These are phyloP conservation scores for Mortierella alpina DNA, from an alignment of 192 early-diverging fungal species.

Conservation along the genomic window DNA sequence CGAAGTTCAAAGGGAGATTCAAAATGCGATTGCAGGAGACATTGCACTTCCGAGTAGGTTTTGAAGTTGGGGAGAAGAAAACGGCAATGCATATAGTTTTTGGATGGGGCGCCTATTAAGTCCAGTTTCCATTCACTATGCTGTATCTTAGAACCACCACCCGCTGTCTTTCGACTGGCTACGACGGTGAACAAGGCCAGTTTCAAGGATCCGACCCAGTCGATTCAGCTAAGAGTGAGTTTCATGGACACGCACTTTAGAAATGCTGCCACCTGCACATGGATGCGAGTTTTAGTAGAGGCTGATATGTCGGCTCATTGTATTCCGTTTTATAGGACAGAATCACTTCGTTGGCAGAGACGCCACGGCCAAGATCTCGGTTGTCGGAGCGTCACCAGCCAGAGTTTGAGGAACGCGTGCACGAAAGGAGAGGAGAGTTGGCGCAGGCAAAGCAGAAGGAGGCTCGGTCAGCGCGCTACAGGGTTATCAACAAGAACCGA, in stretches of 20 bases:
- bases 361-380: slow-evolving; percentile 18
- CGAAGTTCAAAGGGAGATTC: slow-evolving; percentile 8
- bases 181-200: slow-evolving; percentile 74
- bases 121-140: background rate
- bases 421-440: slow-evolving; percentile 18
- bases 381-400: slow-evolving; percentile 10
- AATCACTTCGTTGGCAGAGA: slow-evolving; percentile 35
- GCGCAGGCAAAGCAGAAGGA: slow-evolving; percentile 23
- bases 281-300: too few relatives aligned
- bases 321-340: slow-evolving; percentile 20
- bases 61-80: background rate
- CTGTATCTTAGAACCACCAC: slow-evolving; percentile 15
- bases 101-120: background rate
- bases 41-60: slow-evolving; percentile 13
- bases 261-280: too few relatives aligned
- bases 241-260: background rate
- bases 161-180: slow-evolving; percentile 71
- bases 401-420: slow-evolving; percentile 22
- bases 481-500: slow-evolving; percentile 61
- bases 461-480: slow-evolving; percentile 57
- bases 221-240: slow-evolving; percentile 63
- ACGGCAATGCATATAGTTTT: background rate
- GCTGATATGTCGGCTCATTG: background rate
- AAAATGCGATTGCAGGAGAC: slow-evolving; percentile 8
- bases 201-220: slow-evolving; percentile 64